phyloP scores from a whole-genome alignment of 2,329 filamentous ascomycete genomes.

The Dothistroma pini region DNA sequence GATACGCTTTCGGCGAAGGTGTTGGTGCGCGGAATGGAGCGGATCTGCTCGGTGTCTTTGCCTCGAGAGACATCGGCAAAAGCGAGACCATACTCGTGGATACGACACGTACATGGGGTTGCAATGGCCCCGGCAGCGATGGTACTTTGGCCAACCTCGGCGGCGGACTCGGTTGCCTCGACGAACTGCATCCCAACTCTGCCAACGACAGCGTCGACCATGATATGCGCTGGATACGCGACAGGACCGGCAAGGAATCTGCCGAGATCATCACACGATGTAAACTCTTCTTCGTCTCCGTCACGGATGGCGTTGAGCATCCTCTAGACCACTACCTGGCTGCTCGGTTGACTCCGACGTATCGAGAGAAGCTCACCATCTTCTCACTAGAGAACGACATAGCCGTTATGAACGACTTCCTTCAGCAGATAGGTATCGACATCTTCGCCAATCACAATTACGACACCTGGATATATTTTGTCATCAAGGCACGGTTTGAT shows the following conservation, averaged over 20 bases:
- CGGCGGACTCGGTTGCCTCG: constrained; percentile 21
- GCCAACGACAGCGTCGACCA: constrained; percentile 14
- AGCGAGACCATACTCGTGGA: constrained; percentile 24
- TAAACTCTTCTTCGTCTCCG: constrained; percentile 22
- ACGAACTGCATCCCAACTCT: constrained; percentile 26
- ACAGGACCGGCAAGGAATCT: constrained; percentile 17
- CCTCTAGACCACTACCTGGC: constrained; percentile 29
- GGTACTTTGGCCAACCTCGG: constrained; percentile 13
- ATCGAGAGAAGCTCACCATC: constrained; percentile 30
- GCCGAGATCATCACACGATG: constrained; percentile 19
- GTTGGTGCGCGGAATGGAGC: constrained; percentile 11
- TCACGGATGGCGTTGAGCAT: constrained; percentile 17
- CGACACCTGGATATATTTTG: constrained; percentile 81
- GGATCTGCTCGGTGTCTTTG: constrained; percentile 31
- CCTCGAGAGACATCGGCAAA: constrained; percentile 19
- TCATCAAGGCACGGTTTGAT: constrained; percentile 83
- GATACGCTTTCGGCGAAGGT: constrained; percentile 25
- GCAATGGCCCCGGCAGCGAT: constrained; percentile 16
- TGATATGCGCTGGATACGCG: constrained; percentile 28
- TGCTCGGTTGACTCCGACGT: constrained; percentile 28
- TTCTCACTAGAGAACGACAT: constrained; percentile 73
- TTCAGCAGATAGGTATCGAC: constrained; percentile 77
- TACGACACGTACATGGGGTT: constrained; percentile 24
- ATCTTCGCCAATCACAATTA: constrained; percentile 60
- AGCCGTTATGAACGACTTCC: constrained; percentile 63